Evolutionary conservation across 1,284 basidiomycete genomes (phyloP), one percentile per base, ranked within the genome.

Genomic region (Ustilago vetiveriae): DNA sequence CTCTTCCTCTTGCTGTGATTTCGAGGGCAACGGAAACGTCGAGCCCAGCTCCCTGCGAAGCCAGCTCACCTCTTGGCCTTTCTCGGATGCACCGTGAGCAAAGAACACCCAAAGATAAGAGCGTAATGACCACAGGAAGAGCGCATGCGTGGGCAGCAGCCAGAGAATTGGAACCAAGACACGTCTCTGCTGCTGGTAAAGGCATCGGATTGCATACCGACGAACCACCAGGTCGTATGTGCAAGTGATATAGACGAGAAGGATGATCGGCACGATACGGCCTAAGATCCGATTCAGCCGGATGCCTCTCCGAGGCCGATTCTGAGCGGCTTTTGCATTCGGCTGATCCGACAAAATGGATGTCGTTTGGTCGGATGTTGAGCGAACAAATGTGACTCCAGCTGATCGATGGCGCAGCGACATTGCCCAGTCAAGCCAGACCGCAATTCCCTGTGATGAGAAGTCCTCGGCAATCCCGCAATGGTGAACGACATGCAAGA

Each of bases 181-280:
- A 13, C 46, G 41, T 2, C 30, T 19, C 13, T 49, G 55, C 22
- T 54, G 51, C 5, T 41, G 1, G 17, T 60, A 51, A 5, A 65
- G 29, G n/a, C 57, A 42, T 17, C 51, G 47, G 13, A 42, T 49
- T 8, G 38, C 52, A 26, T 70, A 62, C 10, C 57, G 57, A n/a
- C 50, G 2, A 6, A 70, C 57, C 4, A 62, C 57, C 3, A 64
- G 49, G 17, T 65, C 53, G 33, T 70, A 70, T 10, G 67, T 16
- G 23, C 47, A 65, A 2, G 26, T n/a, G 17, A 59, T 19, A 44
- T 66, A 71, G 43, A 66, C 46, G 29, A 71, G 58, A 4, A 71
- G 38, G 37, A 71, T 66, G 49, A 71, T 13, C 7, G 68, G 68
- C 1, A 71, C 68, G 45, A 66, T 58, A 13, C 68, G 41, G 7